phyloP scores from a whole-genome alignment of 129 eudicot genomes.

The Lonicera japonica region DNA sequence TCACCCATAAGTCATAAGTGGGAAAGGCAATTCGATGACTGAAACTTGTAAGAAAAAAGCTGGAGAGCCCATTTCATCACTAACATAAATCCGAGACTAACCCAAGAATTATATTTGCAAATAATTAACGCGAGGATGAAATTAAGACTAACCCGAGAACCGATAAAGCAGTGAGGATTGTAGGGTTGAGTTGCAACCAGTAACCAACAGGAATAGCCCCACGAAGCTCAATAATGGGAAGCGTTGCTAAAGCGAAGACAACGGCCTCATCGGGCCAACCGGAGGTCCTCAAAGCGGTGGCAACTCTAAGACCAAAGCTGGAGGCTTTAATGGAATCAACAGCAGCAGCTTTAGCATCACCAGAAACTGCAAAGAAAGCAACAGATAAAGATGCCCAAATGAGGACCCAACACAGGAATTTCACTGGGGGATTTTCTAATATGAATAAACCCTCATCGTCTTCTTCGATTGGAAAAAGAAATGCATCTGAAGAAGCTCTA shows the following conservation, averaged over 20 bases:
- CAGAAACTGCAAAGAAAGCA: conserved; percentile 63
- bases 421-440: conserved; percentile 40
- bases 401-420: conserved; percentile 62
- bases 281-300: conserved; percentile 62
- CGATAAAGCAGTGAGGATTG: conserved; percentile 49
- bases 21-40: no score
- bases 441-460: conserved; percentile 16
- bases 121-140: background rate
- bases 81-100: background rate
- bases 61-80: background rate
- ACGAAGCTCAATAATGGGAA: conserved; percentile 95
- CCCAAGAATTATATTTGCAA: background rate
- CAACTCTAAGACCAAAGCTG: conserved; percentile 66
- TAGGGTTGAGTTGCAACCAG: conserved; percentile 78
- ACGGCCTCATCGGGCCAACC: conserved; percentile 93
- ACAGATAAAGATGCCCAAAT: conserved; percentile 86
- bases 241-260: conserved; percentile 84
- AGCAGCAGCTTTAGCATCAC: conserved; percentile 66
- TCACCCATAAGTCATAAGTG: background rate
- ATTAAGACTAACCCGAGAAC: conserved; percentile 67
- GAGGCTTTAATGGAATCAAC: conserved; percentile 83
- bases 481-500: conserved; percentile 25
- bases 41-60: no score
- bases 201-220: conserved; percentile 99
- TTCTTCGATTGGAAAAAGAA: conserved; percentile 34